A percentile compares a stretch with the other conserved stretches of the same genome.
Evolutionary conservation across 2,329 filamentous ascomycete genomes (phyloP).

Genomic region (Neofusicoccum laricinum): DNA sequence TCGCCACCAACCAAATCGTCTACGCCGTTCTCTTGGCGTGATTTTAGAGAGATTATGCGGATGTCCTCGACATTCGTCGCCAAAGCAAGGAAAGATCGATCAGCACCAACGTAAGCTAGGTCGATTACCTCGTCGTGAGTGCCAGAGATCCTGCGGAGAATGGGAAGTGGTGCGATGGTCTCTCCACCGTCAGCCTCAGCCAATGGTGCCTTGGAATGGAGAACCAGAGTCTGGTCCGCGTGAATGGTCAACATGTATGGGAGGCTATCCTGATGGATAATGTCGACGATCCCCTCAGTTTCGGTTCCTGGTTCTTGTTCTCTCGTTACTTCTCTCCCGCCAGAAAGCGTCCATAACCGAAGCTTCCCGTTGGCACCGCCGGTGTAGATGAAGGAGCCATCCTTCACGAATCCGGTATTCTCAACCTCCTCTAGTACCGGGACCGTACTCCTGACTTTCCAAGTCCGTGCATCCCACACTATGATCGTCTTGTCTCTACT

Average conservation of each 20-base stretch:
- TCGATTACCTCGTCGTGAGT: slow-evolving; percentile 99
- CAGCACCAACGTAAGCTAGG: slow-evolving; percentile 76
- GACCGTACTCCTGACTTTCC: slow-evolving; percentile 77
- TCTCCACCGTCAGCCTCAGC: slow-evolving; percentile 36
- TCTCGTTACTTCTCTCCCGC: slow-evolving; percentile 73
- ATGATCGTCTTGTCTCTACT: slow-evolving; percentile 93
- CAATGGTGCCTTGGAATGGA: slow-evolving; percentile 61
- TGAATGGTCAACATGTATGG: slow-evolving; percentile 78
- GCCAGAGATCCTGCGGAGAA: slow-evolving; percentile 80
- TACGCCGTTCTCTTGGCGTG: slow-evolving; percentile 25
- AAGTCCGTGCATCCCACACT: slow-evolving; percentile 82
- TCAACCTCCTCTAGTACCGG: slow-evolving; percentile 86
- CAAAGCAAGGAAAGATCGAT: slow-evolving; percentile 78
- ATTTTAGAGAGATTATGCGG: slow-evolving; percentile 71
- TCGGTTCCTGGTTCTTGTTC: slow-evolving; percentile 64
- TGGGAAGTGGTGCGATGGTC: slow-evolving; percentile 55
- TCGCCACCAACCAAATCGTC: slow-evolving; percentile 30
- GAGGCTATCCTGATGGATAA: slow-evolving; percentile 63
- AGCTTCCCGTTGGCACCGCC: slow-evolving; percentile 81
- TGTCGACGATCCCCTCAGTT: slow-evolving; percentile 67
- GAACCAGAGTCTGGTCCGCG: slow-evolving; percentile 80
- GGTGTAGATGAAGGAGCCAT: slow-evolving; percentile 72
- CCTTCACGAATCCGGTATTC: slow-evolving; percentile 72
- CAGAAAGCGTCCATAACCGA: slow-evolving; percentile 77
- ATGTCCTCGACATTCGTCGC: slow-evolving; percentile 96